phyloP scores from a whole-genome alignment of 2,329 filamentous ascomycete genomes.

The Aspergillus clavatus region DNA sequence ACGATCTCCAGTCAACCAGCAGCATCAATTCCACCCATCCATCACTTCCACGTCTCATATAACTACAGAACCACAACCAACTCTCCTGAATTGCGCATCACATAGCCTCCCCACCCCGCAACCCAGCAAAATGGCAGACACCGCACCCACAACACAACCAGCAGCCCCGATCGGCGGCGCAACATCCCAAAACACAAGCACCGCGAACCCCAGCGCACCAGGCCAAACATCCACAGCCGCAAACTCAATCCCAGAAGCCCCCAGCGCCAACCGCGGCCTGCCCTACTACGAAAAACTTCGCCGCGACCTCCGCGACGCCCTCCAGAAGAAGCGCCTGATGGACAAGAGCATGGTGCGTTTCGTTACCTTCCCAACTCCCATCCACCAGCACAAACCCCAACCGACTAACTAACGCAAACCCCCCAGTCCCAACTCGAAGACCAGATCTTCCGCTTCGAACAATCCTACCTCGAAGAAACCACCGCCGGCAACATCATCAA shows the following conservation, averaged over 20 bases:
- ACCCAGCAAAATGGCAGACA: constrained; percentile 27
- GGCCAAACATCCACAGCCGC: constrained; percentile 19
- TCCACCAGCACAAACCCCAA: not conserved
- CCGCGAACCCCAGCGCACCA: constrained; percentile 15
- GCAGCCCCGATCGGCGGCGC: constrained; percentile 16
- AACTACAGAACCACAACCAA: not conserved
- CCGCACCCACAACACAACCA: constrained; percentile 13
- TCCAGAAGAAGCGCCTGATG: constrained; percentile 61
- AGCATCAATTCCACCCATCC: not conserved
- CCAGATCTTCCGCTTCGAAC: constrained; percentile 76
- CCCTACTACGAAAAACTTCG: constrained; percentile 72
- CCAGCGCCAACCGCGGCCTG: constrained; percentile 38
- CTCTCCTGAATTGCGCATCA: not conserved
- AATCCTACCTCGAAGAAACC: constrained; percentile 84
- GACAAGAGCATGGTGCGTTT: constrained; percentile 56
- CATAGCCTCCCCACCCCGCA: too few species aligned
- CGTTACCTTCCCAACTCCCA: not conserved
- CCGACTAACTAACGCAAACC: constrained; percentile 9
- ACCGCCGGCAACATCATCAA: constrained; percentile 89
- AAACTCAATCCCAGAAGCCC: constrained; percentile 24
- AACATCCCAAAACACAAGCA: constrained; percentile 6
- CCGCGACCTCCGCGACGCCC: constrained; percentile 60
- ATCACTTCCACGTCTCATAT: not conserved
- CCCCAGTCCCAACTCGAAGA: constrained; percentile 63
- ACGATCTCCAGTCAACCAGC: too few species aligned